Evolutionary conservation across 345 rosid species (phyloP).

Genomic region (Eucalyptus marginata): DNA sequence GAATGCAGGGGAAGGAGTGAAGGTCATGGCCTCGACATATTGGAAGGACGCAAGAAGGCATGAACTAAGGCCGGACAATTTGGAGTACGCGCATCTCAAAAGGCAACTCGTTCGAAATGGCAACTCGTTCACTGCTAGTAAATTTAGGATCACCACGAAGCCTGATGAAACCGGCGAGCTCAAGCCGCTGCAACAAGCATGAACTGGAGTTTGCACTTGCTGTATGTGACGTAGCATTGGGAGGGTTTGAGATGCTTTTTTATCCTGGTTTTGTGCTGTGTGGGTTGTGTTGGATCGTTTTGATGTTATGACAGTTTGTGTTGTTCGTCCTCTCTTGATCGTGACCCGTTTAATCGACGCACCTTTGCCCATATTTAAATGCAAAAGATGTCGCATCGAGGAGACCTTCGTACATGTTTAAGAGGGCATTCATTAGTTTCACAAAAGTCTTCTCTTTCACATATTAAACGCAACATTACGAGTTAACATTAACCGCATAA

Average conservation of each 20-base stretch:
- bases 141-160: slow-evolving; percentile 24
- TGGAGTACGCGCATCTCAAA: background rate
- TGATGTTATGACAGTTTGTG: background rate
- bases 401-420: no score
- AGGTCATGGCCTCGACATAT: background rate
- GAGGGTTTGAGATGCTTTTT: background rate
- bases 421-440: no score
- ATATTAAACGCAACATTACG: background rate
- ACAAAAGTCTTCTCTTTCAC: background rate
- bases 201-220: background rate
- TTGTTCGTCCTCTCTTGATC: background rate
- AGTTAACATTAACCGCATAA: rapidly evolving
- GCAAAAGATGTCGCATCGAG: no score
- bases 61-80: background rate
- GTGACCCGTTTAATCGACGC: background rate
- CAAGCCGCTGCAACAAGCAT: background rate
- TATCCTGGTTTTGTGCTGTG: background rate
- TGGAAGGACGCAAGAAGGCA: background rate
- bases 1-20: background rate
- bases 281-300: background rate
- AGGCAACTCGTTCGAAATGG: background rate
- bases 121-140: slow-evolving; percentile 16
- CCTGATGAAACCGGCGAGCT: slow-evolving; percentile 22
- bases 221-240: background rate
- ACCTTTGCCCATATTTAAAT: no score